Percentiles rank a stretch among this genome's conserved stretches.
These are phyloP conservation scores for Rhynchospora breviuscula DNA, from an alignment of 176 grass and related monocot genomes.

Conservation along the genomic window DNA sequence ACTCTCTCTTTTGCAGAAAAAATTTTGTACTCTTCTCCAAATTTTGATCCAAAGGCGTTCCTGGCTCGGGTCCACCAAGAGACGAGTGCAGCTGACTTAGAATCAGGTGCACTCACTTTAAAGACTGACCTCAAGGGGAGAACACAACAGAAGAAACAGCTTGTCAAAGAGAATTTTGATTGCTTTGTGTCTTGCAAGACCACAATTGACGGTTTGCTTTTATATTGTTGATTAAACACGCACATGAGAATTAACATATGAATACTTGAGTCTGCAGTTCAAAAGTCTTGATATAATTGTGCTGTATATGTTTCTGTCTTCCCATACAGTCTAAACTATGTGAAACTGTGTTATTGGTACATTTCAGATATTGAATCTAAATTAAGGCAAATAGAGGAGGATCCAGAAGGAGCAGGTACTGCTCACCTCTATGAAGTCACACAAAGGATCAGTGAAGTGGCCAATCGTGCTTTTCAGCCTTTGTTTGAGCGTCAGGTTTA, in stretches of 20 bases:
- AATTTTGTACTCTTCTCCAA: conserved; percentile 87
- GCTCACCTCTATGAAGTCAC: conserved; percentile 77
- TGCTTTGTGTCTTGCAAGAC: conserved; percentile 99
- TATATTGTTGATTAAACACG: neutral
- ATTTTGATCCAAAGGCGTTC: conserved; percentile 95
- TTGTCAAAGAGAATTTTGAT: conserved; percentile 99
- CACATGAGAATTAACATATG: neutral
- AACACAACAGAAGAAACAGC: conserved; percentile 97
- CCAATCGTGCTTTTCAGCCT: conserved; percentile 91
- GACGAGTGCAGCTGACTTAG: conserved; percentile 90
- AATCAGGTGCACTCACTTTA: conserved; percentile 88
- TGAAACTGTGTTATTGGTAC: neutral
- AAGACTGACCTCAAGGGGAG: conserved; percentile 99
- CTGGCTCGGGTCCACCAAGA: conserved; percentile 92
- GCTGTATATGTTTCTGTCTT: conserved; percentile 1
- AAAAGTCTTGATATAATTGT: conserved; percentile 9
- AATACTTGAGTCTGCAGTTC: neutral
- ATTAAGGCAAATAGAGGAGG: conserved; percentile 97
- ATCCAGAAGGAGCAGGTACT: conserved; percentile 95
- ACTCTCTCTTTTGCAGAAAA: conserved; percentile 59
- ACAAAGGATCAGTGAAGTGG: conserved; percentile 72
- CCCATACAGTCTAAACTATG: conserved; percentile 18
- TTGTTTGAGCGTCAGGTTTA: conserved; percentile 98
- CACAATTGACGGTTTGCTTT: conserved; percentile 82
- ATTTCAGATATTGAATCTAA: conserved; percentile 88